Conservation (phyloP, 352 stramenopile species). For the Pythium chondricola region DNA sequence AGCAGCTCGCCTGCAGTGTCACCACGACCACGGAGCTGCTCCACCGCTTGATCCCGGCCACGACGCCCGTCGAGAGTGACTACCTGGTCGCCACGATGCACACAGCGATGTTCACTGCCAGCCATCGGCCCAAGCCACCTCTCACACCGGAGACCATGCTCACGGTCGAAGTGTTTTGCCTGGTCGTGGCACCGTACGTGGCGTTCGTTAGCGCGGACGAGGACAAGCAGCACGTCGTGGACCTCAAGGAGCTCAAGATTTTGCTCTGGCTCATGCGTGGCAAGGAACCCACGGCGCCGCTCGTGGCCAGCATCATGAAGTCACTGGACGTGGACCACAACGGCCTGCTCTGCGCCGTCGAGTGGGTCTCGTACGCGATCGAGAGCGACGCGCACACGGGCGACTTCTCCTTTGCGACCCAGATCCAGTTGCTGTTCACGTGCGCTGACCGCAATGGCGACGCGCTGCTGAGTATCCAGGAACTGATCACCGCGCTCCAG, state of each 20-base stretch:
- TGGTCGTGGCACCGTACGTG: constrained; percentile 49
- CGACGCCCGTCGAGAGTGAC: constrained; percentile 25
- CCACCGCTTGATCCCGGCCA: constrained; percentile 24
- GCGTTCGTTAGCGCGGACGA: constrained; percentile 64
- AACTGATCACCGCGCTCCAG: constrained; percentile 40
- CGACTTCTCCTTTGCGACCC: constrained; percentile 34
- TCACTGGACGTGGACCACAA: constrained; percentile 53
- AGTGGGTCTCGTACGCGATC: constrained; percentile 67
- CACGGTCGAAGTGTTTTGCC: constrained; percentile 49
- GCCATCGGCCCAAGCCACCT: too few relatives aligned
- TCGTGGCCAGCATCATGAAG: constrained; percentile 50
- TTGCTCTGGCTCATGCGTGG: constrained; percentile 64
- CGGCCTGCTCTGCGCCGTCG: constrained; percentile 38
- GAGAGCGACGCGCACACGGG: constrained; percentile 37
- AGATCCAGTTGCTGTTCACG: constrained; percentile 54
- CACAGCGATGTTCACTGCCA: constrained; percentile 16
- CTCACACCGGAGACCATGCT: constrained; percentile 17
- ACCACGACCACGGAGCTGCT: constrained; percentile 38
- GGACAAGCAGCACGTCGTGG: constrained; percentile 45
- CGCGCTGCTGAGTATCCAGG: constrained; percentile 39
- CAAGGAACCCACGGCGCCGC: constrained; percentile 35
- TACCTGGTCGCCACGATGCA: constrained; percentile 52
- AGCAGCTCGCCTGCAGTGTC: constrained; percentile 35
- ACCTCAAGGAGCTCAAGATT: constrained; percentile 47
- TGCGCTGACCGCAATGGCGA: constrained; percentile 48